phyloP scores from a whole-genome alignment of 371 early-diverging fungal species.

The Saksenaea vasiformis region DNA sequence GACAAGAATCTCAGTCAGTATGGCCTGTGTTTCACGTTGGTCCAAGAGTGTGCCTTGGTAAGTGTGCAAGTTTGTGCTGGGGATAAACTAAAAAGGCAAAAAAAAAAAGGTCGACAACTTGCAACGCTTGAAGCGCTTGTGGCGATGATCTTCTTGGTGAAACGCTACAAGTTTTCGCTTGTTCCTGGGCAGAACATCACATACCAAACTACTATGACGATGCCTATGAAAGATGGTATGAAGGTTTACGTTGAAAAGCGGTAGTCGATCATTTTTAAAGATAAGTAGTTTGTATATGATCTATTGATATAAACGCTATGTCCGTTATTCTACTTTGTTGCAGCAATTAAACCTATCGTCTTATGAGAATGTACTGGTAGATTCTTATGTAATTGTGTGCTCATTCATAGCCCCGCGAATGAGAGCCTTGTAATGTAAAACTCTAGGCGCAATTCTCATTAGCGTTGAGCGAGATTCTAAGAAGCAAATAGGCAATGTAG shows the following conservation, averaged over 20 bases:
- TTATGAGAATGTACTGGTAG: no score
- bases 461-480: no score
- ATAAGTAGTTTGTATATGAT: not conserved
- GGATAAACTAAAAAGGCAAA: not conserved
- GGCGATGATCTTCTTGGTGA: constrained; percentile 47
- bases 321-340: not conserved
- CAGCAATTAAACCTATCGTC: no score
- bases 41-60: constrained; percentile 68
- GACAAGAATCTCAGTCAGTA: constrained; percentile 23
- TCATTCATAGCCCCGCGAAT: not conserved
- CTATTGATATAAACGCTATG: not conserved
- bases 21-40: constrained; percentile 67
- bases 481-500: no score
- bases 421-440: no score
- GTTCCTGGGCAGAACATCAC: constrained; percentile 45
- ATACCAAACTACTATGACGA: constrained; percentile 38
- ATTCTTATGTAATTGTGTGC: not conserved
- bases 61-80: not conserved
- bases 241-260: constrained; percentile 38
- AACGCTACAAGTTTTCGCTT: constrained; percentile 47
- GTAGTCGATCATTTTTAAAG: not conserved
- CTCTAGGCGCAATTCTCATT: no score
- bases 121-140: constrained; percentile 57
- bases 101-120: constrained; percentile 40
- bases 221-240: constrained; percentile 56